Percentiles rank a stretch among this genome's conserved stretches.
phyloP scores from a whole-genome alignment of 2,329 filamentous ascomycete genomes.

The Tolypocladium tundrense region DNA sequence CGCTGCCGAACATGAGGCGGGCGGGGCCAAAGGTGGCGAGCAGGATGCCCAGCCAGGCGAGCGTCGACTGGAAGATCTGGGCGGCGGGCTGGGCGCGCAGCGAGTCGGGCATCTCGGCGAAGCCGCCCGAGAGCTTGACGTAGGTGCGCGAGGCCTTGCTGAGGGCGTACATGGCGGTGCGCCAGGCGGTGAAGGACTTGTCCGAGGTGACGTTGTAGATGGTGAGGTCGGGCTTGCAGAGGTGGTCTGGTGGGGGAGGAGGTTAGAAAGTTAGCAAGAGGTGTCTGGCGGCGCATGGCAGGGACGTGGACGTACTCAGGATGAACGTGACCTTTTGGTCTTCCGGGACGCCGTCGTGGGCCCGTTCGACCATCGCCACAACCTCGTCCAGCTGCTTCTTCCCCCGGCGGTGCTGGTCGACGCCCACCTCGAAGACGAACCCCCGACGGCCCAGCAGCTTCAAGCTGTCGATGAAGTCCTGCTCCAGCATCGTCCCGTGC shows the following conservation, averaged over 20 bases:
- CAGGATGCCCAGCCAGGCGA: constrained; percentile 62
- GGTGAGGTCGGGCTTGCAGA: constrained; percentile 76
- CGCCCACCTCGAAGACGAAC: constrained; percentile 70
- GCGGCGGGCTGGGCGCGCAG: constrained; percentile 37
- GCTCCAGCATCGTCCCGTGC: constrained; percentile 50
- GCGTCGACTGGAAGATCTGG: constrained; percentile 51
- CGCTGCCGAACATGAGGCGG: constrained; percentile 80
- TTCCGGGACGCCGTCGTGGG: constrained; percentile 51
- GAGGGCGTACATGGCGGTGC: constrained; percentile 55
- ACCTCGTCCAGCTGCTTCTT: constrained; percentile 63
- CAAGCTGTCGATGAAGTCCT: constrained; percentile 54
- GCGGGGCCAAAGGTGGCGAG: constrained; percentile 61
- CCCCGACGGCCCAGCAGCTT: constrained; percentile 53
- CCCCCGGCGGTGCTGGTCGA: constrained; percentile 71
- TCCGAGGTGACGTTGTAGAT: constrained; percentile 47
- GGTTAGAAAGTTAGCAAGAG: constrained; percentile 8
- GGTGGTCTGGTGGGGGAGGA: constrained; percentile 52
- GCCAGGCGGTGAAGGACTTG: constrained; percentile 58
- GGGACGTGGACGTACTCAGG: constrained; percentile 46
- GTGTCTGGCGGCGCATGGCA: neutral
- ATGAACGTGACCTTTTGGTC: constrained; percentile 55
- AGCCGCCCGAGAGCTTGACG: constrained; percentile 84
- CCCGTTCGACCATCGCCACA: constrained; percentile 57
- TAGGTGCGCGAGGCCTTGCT: constrained; percentile 57
- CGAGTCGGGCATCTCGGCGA: constrained; percentile 62